Evolutionary conservation across 2,329 filamentous ascomycete species (phyloP), one percentile per base, ranked within the genome.

Genomic region (Huntiella bhutanensis): DNA sequence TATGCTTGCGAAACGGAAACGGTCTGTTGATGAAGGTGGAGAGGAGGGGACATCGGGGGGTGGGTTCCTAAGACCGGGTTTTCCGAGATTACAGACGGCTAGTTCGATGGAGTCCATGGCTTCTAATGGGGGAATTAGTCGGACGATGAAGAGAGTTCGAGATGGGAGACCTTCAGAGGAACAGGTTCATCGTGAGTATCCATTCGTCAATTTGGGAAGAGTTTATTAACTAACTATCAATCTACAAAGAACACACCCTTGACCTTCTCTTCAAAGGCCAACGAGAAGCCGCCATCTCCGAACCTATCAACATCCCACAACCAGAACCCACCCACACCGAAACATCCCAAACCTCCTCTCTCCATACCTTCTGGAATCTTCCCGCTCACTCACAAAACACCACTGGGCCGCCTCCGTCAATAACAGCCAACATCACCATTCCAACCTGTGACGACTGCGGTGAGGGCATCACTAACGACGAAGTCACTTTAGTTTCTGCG

Each of bases 291-390:
- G 17, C 49, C 48, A 13, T 44, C 33, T 11, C 52, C 34, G 15
- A 22, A 10, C 40, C 48, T 7, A 52, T 48, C 19, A 42, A 22
- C 12, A 16, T 19, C 8, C 44, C n/a, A 41, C 5, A 37, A 41
- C 37, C 44, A 16, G 10, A 37, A 17, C 11, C 16, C 33, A n/a
- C 8, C 15, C 15, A 6, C 28, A 36, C 28, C 19, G 36, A 39
- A 19, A n/a, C 13, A 6, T 37, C 32, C 19, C 10, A 15, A 15
- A 13, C 32, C 0, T n/a, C 35, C 5, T 75, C 69, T 0, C 61
- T 79, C 0, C 73, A 78, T 56, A 69, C 62, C 36, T 79, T 77
- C 59, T 80, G 73, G 73, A 65, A 66, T n/a, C 63, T 77, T 11
- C 35, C 19, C 65, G 62, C 1, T 60, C 62, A 0, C 56, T 60